phyloP scores from a whole-genome alignment of 768 basidiomycete species.

The Suillus tomentosus region DNA sequence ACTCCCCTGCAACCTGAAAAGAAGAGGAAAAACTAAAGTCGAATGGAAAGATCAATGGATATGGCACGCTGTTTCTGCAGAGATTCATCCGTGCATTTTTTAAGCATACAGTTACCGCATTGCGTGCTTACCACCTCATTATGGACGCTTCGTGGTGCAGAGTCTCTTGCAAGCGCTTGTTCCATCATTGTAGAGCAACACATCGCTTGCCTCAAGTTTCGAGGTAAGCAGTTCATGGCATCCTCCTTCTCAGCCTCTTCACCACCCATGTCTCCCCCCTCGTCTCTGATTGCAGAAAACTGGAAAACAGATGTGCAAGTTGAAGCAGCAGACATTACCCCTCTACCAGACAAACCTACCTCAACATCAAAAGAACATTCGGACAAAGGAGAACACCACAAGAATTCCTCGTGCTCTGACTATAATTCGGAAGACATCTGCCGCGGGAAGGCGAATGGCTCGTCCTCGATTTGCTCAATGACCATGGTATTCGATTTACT shows the following conservation, averaged over 20 bases:
- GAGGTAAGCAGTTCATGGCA: conserved; percentile 7
- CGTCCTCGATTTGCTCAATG: conserved; percentile 52
- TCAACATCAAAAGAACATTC: conserved; percentile 4
- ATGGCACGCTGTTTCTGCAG: conserved; percentile 55
- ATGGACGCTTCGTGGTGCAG: conserved; percentile 44
- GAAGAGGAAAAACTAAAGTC: conserved; percentile 36
- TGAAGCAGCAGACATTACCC: conserved; percentile 6
- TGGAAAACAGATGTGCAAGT: conserved; percentile 12
- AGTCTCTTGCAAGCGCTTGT: conserved; percentile 40
- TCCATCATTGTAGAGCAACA: conserved; percentile 25
- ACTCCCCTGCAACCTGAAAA: conserved; percentile 21
- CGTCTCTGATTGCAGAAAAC: conserved; percentile 26
- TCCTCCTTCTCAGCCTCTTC: conserved; percentile 15
- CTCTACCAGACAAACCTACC: conserved; percentile 3
- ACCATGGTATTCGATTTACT: conserved; percentile 36
- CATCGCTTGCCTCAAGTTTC: conserved; percentile 47
- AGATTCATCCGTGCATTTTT: conserved; percentile 48
- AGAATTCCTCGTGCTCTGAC: not conserved
- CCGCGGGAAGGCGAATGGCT: conserved; percentile 46
- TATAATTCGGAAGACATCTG: conserved; percentile 15
- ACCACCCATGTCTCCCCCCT: conserved; percentile 22
- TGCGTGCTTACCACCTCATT: conserved; percentile 30
- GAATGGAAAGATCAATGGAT: conserved; percentile 70
- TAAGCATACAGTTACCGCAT: not conserved
- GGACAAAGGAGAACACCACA: conserved; percentile 12